Percentiles rank a stretch among this genome's conserved stretches.
Conservation (phyloP, 805 yeast species). For the Nakazawaea populi region DNA sequence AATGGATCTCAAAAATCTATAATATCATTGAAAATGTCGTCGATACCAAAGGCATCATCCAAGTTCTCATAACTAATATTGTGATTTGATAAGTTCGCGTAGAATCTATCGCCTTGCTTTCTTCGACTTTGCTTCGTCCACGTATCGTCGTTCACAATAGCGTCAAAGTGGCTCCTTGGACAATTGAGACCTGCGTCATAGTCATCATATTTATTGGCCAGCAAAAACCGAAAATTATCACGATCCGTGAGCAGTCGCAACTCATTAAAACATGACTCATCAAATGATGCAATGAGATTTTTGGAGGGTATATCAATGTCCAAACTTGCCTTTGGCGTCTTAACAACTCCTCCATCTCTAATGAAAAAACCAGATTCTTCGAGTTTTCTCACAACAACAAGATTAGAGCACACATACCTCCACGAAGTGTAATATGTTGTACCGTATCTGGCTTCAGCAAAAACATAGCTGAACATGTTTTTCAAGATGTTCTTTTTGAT, state of each 20-base stretch:
- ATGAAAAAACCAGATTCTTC: background rate
- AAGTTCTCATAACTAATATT: constrained; percentile 3
- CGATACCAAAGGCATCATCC: background rate
- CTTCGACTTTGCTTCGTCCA: constrained; percentile 1
- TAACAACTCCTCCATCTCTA: background rate
- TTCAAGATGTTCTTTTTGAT: constrained; percentile 14
- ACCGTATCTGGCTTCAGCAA: background rate
- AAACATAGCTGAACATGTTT: constrained; percentile 35
- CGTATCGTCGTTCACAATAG: background rate
- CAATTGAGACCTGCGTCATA: background rate
- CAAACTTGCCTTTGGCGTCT: background rate
- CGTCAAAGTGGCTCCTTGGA: background rate
- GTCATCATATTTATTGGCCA: background rate
- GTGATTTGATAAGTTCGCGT: constrained; percentile 8
- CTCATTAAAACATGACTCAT: background rate
- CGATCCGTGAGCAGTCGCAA: background rate
- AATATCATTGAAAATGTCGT: constrained; percentile 3
- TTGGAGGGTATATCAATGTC: background rate
- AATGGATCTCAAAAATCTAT: constrained; percentile 1
- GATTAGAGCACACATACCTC: background rate
- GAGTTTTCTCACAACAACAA: background rate
- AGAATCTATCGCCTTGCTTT: background rate
- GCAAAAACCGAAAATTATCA: background rate
- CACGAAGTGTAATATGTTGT: constrained; percentile 1
- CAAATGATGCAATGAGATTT: background rate